These are phyloP conservation scores for Aspergillus aculeatus DNA, from an alignment of 2,329 filamentous ascomycete genomes.

Conservation along the genomic window DNA sequence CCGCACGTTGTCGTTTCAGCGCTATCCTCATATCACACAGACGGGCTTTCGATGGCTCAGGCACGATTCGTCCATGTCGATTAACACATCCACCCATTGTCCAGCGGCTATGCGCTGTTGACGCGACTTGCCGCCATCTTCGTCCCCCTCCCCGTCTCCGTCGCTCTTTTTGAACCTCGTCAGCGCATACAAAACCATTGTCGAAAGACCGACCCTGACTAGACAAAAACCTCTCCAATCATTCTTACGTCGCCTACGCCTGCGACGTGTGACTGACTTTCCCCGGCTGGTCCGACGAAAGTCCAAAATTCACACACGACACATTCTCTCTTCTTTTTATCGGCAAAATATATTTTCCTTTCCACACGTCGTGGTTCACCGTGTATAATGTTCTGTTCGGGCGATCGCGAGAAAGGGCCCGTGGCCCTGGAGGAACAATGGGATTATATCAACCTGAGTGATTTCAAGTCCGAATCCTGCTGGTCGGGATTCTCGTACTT, in stretches of 20 bases:
- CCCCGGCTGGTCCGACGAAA: constrained; percentile 37
- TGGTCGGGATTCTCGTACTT: constrained; percentile 75
- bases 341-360: neutral
- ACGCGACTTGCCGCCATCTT: constrained; percentile 15
- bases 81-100: constrained; percentile 12
- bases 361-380: neutral
- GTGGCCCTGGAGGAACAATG: constrained; percentile 85
- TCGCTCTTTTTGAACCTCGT: constrained; percentile 17
- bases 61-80: constrained; percentile 11
- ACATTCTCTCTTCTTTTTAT: constrained; percentile 10
- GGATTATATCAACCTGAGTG: constrained; percentile 76
- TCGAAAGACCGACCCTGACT: neutral
- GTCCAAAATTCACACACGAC: constrained; percentile 13
- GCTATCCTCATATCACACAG: constrained; percentile 3
- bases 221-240: neutral
- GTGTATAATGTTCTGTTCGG: constrained; percentile 63
- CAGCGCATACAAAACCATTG: constrained; percentile 5
- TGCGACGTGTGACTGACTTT: constrained; percentile 25
- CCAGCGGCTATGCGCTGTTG: constrained; percentile 19
- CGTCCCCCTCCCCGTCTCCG: constrained; percentile 7
- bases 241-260: constrained; percentile 8
- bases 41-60: constrained; percentile 10
- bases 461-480: constrained; percentile 83
- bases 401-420: constrained; percentile 60
- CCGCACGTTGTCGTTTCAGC: constrained; percentile 4